phyloP scores from a whole-genome alignment of 228 moss, liverwort and hornwort genomes.

The Sphagnum magellanicum region DNA sequence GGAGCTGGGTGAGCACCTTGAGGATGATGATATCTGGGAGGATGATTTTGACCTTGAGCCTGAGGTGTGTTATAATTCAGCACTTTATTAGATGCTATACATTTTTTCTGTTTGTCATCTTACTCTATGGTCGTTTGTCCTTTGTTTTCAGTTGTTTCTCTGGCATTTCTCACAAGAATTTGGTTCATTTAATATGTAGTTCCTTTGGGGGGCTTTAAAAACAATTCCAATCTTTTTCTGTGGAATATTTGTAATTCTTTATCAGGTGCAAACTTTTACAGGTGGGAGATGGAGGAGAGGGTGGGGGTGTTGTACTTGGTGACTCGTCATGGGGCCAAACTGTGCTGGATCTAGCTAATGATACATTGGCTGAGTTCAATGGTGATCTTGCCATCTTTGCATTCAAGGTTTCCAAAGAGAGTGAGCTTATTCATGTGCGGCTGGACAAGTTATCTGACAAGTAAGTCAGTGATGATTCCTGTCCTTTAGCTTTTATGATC shows the following conservation, averaged over 20 bases:
- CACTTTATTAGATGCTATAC: too few species aligned
- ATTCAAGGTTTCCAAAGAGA: constrained; percentile 71
- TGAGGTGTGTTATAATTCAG: constrained; percentile 21
- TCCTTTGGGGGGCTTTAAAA: background rate
- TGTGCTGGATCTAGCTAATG: constrained; percentile 57
- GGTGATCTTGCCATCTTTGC: constrained; percentile 71
- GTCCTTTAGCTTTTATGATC: too few species aligned
- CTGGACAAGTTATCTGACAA: constrained; percentile 89
- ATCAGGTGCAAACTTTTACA: constrained; percentile 12
- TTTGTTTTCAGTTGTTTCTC: background rate
- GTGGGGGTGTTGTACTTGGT: constrained; percentile 77
- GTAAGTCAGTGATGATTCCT: constrained; percentile 22
- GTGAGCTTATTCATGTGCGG: constrained; percentile 61
- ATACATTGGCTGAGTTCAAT: constrained; percentile 46
- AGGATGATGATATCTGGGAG: constrained; percentile 91
- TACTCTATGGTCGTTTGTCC: background rate
- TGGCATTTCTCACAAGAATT: background rate
- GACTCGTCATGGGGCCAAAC: constrained; percentile 60
- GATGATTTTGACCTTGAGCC: constrained; percentile 73
- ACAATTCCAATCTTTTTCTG: background rate
- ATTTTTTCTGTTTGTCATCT: too few species aligned
- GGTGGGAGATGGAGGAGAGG: constrained; percentile 95
- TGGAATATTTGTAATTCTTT: too few species aligned
- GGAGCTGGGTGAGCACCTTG: constrained; percentile 51
- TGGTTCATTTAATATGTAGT: background rate